Evolutionary conservation across 345 rosid species (phyloP), one percentile per base, ranked within the genome.

Genomic region (Linum lewisii): DNA sequence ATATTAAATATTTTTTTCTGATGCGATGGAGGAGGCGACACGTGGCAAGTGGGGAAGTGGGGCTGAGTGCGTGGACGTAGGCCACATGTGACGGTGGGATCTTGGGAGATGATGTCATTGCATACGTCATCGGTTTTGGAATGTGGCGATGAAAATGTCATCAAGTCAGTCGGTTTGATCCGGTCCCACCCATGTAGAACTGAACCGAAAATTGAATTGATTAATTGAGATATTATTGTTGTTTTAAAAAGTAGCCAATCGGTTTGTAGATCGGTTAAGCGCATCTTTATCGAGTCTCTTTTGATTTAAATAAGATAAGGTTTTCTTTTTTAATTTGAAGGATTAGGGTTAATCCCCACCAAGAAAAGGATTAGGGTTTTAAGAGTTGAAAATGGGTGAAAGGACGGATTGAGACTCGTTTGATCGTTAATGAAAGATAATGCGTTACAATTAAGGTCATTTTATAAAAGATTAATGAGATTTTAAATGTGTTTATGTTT

Each of bases 101-200:
- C 86, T 79, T 75, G 34, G 0, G 7, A 4, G 34, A 29, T 29
- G 34, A 1, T 3, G 95, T 92, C 96, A 92, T 61, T 73, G 96
- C 98, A 81, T 92, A 77, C 96, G 82, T 47, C 77, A 70, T 57
- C 47, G 59, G 34, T 74, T 81, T 88, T 83, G 99, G 96, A 84
- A 79, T 20, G 63, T 68, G 29, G 87, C 54, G 78, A 6, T 19
- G 56, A 21, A 24, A 14, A 32, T n/a, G n/a, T 19, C 23, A 29
- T 29, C 34, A 8, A 44, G 60, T 36, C 64, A 60, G 69, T 58
- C n/a, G n/a, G n/a, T 42, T 60, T 21, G 53, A 20, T 8, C 21
- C 47, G 37, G 63, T 7, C 47, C 51, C 47, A 16, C 32, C 7
- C 18, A 23, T 26, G 57, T 49, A 51, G 51, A 36, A 36, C 24